Percentiles rank a stretch among this genome's conserved stretches.
These are phyloP conservation scores for Austroboletus niveus DNA, from an alignment of 1,284 basidiomycete species.

Conservation along the genomic window DNA sequence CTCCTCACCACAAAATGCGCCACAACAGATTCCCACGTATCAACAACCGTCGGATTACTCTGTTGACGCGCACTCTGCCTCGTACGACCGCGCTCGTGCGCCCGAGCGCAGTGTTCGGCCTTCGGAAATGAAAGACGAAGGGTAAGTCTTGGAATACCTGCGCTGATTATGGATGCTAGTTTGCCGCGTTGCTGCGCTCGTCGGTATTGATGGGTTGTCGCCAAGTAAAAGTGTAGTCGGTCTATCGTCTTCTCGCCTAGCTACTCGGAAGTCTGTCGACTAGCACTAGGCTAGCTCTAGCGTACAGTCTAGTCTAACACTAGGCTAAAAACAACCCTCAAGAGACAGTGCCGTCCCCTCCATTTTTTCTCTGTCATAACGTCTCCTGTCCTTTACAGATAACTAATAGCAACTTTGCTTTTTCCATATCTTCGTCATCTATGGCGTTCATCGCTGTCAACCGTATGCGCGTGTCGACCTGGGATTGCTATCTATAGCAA, in stretches of 20 bases:
- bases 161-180: constrained; percentile 13
- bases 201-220: constrained; percentile 32
- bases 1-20: constrained; percentile 32
- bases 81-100: constrained; percentile 44
- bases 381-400: constrained; percentile 62
- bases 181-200: constrained; percentile 17
- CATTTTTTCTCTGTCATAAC: constrained; percentile 56
- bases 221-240: constrained; percentile 49
- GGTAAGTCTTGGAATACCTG: constrained; percentile 61
- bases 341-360: constrained; percentile 70
- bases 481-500: constrained; percentile 63
- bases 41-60: constrained; percentile 61
- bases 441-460: constrained; percentile 36
- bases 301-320: constrained; percentile 62
- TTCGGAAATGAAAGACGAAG: constrained; percentile 98
- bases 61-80: constrained; percentile 34
- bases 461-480: constrained; percentile 25
- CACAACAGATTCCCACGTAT: constrained; percentile 74
- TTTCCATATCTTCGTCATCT: constrained; percentile 32
- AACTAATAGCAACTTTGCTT: constrained; percentile 70
- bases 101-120: constrained; percentile 75
- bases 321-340: constrained; percentile 58
- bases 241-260: constrained; percentile 42
- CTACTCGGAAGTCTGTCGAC: constrained; percentile 41
- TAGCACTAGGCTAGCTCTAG: constrained; percentile 70